A percentile compares a stretch with the other conserved stretches of the same genome.
Evolutionary conservation across 345 rosid genomes (phyloP).

Genomic region (Aegle marmelos): DNA sequence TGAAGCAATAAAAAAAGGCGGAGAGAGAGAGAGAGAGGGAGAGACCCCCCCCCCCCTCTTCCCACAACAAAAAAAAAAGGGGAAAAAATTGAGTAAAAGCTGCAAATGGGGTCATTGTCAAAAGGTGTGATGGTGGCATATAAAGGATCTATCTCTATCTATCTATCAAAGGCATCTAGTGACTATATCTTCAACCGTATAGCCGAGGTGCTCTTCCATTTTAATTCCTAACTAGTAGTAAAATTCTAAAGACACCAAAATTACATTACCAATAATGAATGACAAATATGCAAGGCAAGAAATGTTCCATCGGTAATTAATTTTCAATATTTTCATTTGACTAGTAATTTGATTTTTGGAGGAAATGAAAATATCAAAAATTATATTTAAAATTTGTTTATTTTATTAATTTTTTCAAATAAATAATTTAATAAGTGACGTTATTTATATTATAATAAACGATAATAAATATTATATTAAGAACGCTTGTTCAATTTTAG

Average conservation of each 20-base stretch:
- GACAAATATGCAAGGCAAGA: not conserved
- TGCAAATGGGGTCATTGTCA: conserved; percentile 40
- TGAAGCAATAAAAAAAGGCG: conserved; percentile 26
- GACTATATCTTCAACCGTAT: not conserved
- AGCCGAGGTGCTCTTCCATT: not conserved
- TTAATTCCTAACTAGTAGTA: not conserved
- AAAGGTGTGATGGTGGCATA: conserved; percentile 39
- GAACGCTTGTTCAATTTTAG: no score
- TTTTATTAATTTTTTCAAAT: no score
- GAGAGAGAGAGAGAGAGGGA: conserved; percentile 5
- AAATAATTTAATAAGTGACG: no score
- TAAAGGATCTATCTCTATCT: conserved; percentile 26
- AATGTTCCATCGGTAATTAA: not conserved
- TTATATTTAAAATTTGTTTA: no score
- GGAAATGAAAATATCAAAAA: no score
- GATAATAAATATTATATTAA: no score
- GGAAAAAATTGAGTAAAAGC: not conserved
- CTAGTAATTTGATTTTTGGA: no score
- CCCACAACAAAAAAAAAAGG: no score
- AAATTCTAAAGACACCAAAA: not conserved
- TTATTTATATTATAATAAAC: no score
- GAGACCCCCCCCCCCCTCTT: no score
- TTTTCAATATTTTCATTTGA: no score
- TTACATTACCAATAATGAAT: not conserved
- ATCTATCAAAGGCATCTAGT: conserved; percentile 15